Evolutionary conservation across 2,329 filamentous ascomycete species (phyloP).

Genomic region (Hypoxylon sp.): DNA sequence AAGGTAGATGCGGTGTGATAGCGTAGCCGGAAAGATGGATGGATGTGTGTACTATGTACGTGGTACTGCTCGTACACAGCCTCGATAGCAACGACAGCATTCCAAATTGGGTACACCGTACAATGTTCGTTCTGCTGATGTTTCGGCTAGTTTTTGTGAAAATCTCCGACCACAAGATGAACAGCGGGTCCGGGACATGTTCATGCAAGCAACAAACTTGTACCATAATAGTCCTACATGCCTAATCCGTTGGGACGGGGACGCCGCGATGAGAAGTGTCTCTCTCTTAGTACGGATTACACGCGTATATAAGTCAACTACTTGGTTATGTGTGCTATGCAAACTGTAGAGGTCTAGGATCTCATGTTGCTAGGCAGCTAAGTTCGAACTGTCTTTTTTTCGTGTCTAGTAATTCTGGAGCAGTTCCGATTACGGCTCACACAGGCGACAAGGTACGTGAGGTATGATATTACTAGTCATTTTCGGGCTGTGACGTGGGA

Average conservation of each 20-base stretch:
- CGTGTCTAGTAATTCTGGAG: too few species aligned
- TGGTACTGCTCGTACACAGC: too few species aligned
- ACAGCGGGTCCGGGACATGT: conserved; percentile 8
- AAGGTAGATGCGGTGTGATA: not conserved
- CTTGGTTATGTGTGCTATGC: too few species aligned
- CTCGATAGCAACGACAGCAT: too few species aligned
- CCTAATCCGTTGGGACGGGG: too few species aligned
- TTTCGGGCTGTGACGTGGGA: conserved; percentile 30
- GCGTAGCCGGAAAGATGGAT: conserved; percentile 1
- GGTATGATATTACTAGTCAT: not conserved
- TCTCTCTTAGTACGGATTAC: not conserved
- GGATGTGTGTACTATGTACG: not conserved
- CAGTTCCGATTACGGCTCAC: not conserved
- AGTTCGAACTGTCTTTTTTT: too few species aligned
- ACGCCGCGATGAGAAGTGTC: conserved; percentile 13
- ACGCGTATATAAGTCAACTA: not conserved
- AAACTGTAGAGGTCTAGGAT: too few species aligned
- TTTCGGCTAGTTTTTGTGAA: not conserved
- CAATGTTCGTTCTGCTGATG: too few species aligned
- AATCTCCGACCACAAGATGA: not conserved
- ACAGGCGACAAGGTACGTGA: not conserved
- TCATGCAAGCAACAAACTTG: conserved; percentile 29
- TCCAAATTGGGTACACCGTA: too few species aligned
- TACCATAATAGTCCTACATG: too few species aligned
- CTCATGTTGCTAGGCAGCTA: too few species aligned